Percentiles rank a stretch among this genome's conserved stretches.
Conservation (phyloP, 2,329 filamentous ascomycete species). For the Fonsecaea multimorphosa region DNA sequence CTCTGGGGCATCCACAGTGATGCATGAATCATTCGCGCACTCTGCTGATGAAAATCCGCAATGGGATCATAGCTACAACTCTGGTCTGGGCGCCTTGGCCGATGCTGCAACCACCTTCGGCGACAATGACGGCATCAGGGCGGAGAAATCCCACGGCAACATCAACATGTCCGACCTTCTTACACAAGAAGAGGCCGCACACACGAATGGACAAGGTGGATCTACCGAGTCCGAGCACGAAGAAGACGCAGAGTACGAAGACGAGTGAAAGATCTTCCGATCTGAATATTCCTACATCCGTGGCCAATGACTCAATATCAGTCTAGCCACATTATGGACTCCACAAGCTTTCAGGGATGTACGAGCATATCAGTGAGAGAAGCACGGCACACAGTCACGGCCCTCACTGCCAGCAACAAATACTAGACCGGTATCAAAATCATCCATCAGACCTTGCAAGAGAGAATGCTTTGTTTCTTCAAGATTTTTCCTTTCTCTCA, state of each 20-base stretch:
- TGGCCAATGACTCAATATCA: not conserved
- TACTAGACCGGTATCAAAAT: too few species aligned
- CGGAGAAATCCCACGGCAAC: not conserved
- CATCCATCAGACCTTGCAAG: not conserved
- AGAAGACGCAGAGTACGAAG: not conserved
- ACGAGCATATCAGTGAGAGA: not conserved
- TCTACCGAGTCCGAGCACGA: not conserved
- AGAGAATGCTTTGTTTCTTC: not conserved
- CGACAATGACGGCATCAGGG: not conserved
- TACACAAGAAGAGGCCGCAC: not conserved
- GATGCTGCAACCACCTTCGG: not conserved
- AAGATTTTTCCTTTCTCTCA: too few species aligned
- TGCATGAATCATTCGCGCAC: not conserved
- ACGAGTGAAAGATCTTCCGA: not conserved
- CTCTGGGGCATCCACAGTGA: not conserved
- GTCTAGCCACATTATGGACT: not conserved
- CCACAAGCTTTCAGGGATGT: not conserved
- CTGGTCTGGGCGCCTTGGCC: not conserved
- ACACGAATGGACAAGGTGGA: not conserved
- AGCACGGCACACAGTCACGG: not conserved
- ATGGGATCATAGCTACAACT: not conserved
- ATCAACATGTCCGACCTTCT: not conserved
- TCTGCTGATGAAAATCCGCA: not conserved
- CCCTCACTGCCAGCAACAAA: too few species aligned
- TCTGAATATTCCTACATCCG: not conserved